Conservation (phyloP, 257 asterid species). For the Datura wrightii region DNA sequence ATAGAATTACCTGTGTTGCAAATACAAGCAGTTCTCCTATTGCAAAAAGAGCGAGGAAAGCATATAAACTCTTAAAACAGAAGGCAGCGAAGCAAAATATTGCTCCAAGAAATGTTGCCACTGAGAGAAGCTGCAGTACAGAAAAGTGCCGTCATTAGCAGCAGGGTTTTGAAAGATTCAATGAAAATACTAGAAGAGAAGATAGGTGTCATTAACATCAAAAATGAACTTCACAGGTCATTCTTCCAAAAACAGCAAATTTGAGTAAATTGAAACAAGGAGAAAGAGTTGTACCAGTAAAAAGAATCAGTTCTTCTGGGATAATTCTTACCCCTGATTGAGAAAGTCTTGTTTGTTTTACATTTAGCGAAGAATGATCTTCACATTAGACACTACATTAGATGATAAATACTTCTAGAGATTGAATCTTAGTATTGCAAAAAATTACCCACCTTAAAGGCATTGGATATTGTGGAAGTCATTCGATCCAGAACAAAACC, state of each 20-base stretch:
- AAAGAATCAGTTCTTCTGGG: constrained; percentile 6
- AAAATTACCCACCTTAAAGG: constrained; percentile 71
- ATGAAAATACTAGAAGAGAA: constrained; percentile 20
- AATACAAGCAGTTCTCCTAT: constrained; percentile 83
- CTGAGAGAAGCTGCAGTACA: constrained; percentile 71
- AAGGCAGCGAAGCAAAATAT: constrained; percentile 81
- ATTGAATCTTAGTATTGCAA: constrained; percentile 10
- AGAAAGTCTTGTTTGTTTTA: not conserved
- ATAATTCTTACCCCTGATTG: not conserved
- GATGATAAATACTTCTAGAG: constrained; percentile 8
- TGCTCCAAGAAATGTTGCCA: constrained; percentile 71
- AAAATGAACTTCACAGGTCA: not conserved
- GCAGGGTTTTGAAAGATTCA: constrained; percentile 24
- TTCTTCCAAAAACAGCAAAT: not conserved
- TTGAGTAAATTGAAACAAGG: not conserved
- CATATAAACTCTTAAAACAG: constrained; percentile 72
- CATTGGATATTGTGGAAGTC: constrained; percentile 78
- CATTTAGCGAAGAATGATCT: not conserved
- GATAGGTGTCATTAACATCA: not conserved
- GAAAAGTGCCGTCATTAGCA: constrained; percentile 26
- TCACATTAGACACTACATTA: constrained; percentile 7
- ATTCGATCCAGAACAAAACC: constrained; percentile 76
- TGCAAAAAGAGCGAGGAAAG: constrained; percentile 66
- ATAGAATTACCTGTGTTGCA: constrained; percentile 79
- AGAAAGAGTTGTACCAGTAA: not conserved